Conservation (phyloP, 2,329 filamentous ascomycete species). For the Colletotrichum sp. region DNA sequence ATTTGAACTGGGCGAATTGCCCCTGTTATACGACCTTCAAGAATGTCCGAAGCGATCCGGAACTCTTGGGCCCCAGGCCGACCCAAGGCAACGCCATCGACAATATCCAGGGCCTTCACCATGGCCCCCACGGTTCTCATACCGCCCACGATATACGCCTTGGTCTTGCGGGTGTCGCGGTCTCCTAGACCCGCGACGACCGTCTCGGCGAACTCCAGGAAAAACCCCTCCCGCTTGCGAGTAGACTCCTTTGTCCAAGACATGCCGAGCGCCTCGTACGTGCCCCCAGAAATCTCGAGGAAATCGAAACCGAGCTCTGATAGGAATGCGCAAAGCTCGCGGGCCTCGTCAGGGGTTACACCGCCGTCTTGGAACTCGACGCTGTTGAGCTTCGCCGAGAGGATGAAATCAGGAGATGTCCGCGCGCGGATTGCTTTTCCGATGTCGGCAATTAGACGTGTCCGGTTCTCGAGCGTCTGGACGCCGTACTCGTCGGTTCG, state of each 20-base stretch:
- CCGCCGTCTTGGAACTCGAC: constrained; percentile 61
- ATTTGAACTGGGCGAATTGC: not conserved
- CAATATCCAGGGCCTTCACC: constrained; percentile 58
- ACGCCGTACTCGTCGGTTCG: constrained; percentile 57
- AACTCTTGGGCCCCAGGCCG: constrained; percentile 36
- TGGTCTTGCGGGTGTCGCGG: constrained; percentile 41
- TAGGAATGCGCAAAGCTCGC: constrained; percentile 48
- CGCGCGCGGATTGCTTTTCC: constrained; percentile 34
- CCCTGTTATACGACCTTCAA: not conserved
- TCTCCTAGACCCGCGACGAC: constrained; percentile 43
- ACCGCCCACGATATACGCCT: constrained; percentile 64
- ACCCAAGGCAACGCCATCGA: constrained; percentile 65
- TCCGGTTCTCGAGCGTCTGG: constrained; percentile 44
- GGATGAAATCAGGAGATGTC: constrained; percentile 38
- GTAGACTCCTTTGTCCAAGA: constrained; percentile 57
- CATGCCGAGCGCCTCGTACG: constrained; percentile 60
- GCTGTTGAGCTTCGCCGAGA: constrained; percentile 63
- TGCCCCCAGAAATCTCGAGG: constrained; percentile 65
- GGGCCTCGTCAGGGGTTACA: constrained; percentile 55
- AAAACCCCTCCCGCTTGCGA: constrained; percentile 62
- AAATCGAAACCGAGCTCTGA: constrained; percentile 58
- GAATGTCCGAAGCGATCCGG: not conserved
- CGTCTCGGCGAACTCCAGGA: constrained; percentile 63
- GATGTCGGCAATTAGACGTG: constrained; percentile 50
- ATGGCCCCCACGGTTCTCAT: constrained; percentile 60